Percentiles rank a stretch among this genome's conserved stretches.
These are phyloP conservation scores for Pseudopediastrum boryanum DNA, from an alignment of 139 green algal genomes.

Conservation along the genomic window DNA sequence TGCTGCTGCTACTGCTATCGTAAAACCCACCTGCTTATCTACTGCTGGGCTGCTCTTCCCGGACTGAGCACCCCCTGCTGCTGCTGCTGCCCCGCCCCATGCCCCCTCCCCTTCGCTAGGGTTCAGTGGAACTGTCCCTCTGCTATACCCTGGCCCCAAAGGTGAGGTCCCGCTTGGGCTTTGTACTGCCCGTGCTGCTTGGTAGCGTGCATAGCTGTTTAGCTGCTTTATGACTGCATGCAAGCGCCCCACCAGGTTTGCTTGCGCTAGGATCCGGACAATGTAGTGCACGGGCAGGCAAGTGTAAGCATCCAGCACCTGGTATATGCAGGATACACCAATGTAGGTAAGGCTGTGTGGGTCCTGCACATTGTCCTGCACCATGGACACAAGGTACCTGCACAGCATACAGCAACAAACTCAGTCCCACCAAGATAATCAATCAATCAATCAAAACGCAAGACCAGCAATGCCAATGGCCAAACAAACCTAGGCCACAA, in stretches of 20 bases:
- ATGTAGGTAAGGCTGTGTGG: conserved; percentile 36
- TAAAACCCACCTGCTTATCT: too few species aligned
- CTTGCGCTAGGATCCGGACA: conserved; percentile 69
- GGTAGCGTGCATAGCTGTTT: conserved; percentile 3
- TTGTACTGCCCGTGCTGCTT: not conserved
- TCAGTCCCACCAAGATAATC: too few species aligned
- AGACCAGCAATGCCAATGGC: too few species aligned
- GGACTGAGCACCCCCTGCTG: conserved; percentile 9
- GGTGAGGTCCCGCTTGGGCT: not conserved
- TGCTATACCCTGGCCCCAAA: conserved; percentile 11
- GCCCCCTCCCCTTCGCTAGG: not conserved
- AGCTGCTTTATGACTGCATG: conserved; percentile 60
- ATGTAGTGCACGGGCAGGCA: conserved; percentile 65
- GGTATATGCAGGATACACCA: conserved; percentile 61
- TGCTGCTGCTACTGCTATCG: too few species aligned
- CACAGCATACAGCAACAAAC: too few species aligned
- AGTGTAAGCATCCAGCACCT: conserved; percentile 58
- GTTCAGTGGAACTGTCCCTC: conserved; percentile 2
- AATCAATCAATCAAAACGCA: too few species aligned
- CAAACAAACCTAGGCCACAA: too few species aligned
- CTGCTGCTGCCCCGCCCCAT: conserved; percentile 20
- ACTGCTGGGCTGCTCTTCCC: not conserved
- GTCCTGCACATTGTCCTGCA: conserved; percentile 38
- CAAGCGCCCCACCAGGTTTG: conserved; percentile 57
- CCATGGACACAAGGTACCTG: conserved; percentile 34